Percentiles rank a stretch among this genome's conserved stretches.
Conservation (phyloP, 805 yeast genomes). For the Lachancea sp. region DNA sequence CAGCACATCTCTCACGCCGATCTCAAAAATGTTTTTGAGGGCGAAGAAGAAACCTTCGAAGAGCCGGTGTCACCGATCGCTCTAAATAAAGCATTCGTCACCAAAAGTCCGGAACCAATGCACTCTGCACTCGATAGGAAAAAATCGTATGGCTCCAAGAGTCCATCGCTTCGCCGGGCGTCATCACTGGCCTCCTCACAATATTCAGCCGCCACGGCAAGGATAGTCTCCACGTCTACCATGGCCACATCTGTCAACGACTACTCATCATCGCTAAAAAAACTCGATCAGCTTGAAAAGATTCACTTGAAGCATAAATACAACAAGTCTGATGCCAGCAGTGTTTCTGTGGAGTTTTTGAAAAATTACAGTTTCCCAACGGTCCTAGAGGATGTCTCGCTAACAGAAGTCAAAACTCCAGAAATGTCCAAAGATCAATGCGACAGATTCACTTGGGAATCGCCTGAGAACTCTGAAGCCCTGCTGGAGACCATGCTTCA, state of each 20-base stretch:
- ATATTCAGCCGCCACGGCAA: conserved; percentile 4
- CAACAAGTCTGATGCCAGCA: conserved; percentile 16
- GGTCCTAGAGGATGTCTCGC: conserved; percentile 19
- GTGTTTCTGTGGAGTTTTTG: conserved; percentile 23
- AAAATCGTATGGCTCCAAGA: conserved; percentile 1
- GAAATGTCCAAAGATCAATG: conserved; percentile 5
- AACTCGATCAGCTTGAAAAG: conserved; percentile 16
- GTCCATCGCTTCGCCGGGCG: conserved; percentile 4
- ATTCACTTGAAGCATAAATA: conserved; percentile 14
- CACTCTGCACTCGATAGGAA: background rate
- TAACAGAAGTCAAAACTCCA: conserved; percentile 12
- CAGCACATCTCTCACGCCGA: conserved; percentile 38
- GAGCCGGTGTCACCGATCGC: conserved; percentile 2
- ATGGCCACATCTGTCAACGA: conserved; percentile 25
- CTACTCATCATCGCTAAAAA: conserved; percentile 11
- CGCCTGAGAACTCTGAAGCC: conserved; percentile 7
- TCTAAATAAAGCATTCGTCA: conserved; percentile 11
- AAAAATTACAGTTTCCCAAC: conserved; percentile 29
- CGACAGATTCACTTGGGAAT: conserved; percentile 12
- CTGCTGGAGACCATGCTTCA: conserved; percentile 11
- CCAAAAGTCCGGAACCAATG: conserved; percentile 5
- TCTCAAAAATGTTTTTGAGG: conserved; percentile 10
- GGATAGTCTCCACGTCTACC: conserved; percentile 27
- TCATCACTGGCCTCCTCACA: conserved; percentile 6
- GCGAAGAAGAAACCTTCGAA: conserved; percentile 7